A percentile compares a stretch with the other conserved stretches of the same genome.
These are phyloP conservation scores for Beta corolliflora DNA, from an alignment of 179 eudicot genomes.

Conservation along the genomic window DNA sequence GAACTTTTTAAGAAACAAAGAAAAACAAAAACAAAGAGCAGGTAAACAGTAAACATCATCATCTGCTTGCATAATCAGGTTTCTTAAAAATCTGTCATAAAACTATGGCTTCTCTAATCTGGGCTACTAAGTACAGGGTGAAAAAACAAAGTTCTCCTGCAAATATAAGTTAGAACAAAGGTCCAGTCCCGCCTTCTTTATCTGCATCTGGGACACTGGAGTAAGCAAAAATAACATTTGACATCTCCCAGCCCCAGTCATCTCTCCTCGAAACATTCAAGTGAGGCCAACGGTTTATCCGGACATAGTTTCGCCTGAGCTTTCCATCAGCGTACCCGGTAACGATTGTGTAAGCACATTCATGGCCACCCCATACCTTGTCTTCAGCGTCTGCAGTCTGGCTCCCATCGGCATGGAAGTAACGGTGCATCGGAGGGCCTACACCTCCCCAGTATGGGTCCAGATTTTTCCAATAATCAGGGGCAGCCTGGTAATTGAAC, in stretches of 20 bases:
- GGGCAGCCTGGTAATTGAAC: constrained; percentile 53
- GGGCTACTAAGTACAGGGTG: background rate
- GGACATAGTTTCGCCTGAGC: constrained; percentile 74
- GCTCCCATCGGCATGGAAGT: constrained; percentile 86
- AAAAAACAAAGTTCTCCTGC: background rate
- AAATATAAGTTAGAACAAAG: constrained; percentile 24
- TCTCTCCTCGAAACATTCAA: constrained; percentile 55
- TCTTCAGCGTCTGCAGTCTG: constrained; percentile 74
- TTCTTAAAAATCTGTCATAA: background rate
- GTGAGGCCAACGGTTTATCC: constrained; percentile 84
- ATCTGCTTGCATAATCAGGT: background rate
- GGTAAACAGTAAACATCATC: background rate
- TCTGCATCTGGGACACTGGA: constrained; percentile 70
- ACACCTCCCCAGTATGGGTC: constrained; percentile 77
- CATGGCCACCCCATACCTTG: constrained; percentile 93
- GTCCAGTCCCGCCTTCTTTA: constrained; percentile 73
- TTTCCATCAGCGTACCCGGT: constrained; percentile 51
- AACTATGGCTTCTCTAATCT: background rate
- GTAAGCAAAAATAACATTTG: constrained; percentile 57
- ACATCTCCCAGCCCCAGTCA: constrained; percentile 94
- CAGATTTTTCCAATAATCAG: constrained; percentile 71
- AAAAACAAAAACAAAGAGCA: background rate
- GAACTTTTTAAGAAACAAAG: too few species aligned
- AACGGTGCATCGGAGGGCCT: constrained; percentile 64
- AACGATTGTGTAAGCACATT: constrained; percentile 60